These are phyloP conservation scores for Knoxia roxburghii DNA, from an alignment of 257 asterid species.

Conservation along the genomic window DNA sequence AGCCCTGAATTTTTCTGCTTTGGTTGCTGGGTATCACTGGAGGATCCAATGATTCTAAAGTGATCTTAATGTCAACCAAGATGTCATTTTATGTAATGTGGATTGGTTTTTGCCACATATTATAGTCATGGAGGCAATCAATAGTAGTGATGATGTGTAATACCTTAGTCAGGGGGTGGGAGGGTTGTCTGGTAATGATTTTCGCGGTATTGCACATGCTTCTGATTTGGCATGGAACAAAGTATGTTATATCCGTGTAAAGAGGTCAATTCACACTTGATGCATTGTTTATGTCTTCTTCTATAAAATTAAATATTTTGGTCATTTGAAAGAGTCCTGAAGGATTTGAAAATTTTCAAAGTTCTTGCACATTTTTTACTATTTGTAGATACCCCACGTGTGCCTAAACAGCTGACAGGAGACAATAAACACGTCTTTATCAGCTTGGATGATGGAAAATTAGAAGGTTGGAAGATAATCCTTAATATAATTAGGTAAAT, in stretches of 20 bases:
- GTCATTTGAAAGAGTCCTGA: background rate
- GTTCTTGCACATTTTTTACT: background rate
- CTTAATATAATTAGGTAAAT: background rate
- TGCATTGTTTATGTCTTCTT: background rate
- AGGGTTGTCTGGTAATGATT: background rate
- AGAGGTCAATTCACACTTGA: background rate
- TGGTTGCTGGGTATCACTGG: background rate
- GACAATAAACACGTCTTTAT: background rate
- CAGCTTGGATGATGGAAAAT: background rate
- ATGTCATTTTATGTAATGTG: background rate
- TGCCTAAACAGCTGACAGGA: background rate
- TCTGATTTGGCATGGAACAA: background rate
- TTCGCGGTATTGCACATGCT: background rate
- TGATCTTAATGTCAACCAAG: background rate
- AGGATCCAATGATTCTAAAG: background rate
- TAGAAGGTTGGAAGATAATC: background rate
- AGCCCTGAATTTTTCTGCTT: background rate
- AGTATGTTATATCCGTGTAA: background rate
- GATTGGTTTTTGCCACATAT: conserved; percentile 5
- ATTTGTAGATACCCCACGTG: background rate
- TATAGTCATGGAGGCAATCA: background rate
- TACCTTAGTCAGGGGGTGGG: background rate
- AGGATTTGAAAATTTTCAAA: background rate
- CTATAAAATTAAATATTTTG: background rate
- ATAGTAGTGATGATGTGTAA: too few species aligned